phyloP scores from a whole-genome alignment of 306 rosid genomes.

The Medicago arabica region DNA sequence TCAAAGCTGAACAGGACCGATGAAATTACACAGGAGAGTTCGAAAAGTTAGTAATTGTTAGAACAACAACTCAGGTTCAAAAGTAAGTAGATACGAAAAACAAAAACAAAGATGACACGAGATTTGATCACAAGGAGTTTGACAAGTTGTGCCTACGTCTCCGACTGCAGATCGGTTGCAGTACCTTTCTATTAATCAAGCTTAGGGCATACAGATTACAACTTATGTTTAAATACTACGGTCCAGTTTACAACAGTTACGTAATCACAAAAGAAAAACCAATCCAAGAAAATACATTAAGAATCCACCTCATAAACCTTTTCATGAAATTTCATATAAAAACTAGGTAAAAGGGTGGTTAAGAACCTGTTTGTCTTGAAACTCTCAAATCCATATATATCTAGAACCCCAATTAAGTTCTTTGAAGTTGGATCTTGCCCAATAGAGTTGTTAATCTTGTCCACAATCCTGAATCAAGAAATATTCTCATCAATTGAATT shows the following conservation, averaged over 20 bases:
- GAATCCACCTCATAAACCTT: conserved; percentile 4
- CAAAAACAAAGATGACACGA: not conserved
- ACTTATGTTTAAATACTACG: not conserved
- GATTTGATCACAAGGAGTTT: not conserved
- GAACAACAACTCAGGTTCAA: not conserved
- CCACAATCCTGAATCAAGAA: conserved; percentile 75
- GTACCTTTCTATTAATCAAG: not conserved
- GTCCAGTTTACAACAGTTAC: not conserved
- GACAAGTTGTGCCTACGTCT: not conserved
- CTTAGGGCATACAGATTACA: not conserved
- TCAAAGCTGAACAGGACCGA: conserved; percentile 74
- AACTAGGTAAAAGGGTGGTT: conserved; percentile 54
- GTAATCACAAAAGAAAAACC: not conserved
- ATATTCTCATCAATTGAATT: conserved; percentile 36
- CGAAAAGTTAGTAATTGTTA: conserved; percentile 18
- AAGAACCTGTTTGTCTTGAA: conserved; percentile 99
- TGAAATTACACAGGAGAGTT: conserved; percentile 3
- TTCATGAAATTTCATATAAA: conserved; percentile 48
- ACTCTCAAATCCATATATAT: conserved; percentile 99
- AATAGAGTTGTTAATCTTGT: conserved; percentile 84
- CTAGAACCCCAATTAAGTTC: conserved; percentile 87
- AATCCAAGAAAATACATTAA: not conserved
- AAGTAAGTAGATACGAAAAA: not conserved
- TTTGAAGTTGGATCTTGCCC: conserved; percentile 91
- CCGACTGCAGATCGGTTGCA: not conserved